Evolutionary conservation across 257 asterid genomes (phyloP).

Genomic region (Solanum pinnatisectum): DNA sequence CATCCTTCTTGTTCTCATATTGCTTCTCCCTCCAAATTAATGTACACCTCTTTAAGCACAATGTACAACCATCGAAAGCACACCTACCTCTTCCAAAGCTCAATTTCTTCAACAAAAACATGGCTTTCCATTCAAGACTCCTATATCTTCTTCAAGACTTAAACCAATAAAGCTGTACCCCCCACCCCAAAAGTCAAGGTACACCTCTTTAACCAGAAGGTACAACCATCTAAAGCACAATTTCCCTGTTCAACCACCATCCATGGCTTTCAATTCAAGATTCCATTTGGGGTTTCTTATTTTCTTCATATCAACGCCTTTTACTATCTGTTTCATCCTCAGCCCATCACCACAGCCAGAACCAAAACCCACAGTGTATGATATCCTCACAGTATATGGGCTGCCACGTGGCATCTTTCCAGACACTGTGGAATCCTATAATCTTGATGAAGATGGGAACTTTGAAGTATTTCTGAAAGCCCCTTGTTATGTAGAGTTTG

Average conservation of each 20-base stretch:
- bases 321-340: neutral
- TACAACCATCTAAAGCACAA: neutral
- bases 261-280: constrained; percentile 13
- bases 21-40: neutral
- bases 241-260: neutral
- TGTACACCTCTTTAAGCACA: neutral
- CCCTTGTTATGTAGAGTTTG: constrained; percentile 71
- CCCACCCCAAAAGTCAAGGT: neutral
- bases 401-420: constrained; percentile 90
- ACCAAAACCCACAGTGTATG: constrained; percentile 46
- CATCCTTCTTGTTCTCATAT: neutral
- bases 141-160: neutral
- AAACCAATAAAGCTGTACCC: neutral
- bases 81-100: neutral
- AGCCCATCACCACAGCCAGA: neutral
- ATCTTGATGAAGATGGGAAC: constrained; percentile 57
- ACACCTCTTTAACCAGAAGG: neutral
- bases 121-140: constrained; percentile 8
- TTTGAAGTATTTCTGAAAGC: constrained; percentile 58
- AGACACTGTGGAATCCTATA: constrained; percentile 60
- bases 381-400: constrained; percentile 50
- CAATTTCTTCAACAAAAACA: neutral
- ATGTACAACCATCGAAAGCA: neutral
- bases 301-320: neutral
- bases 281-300: neutral